A percentile compares a stretch with the other conserved stretches of the same genome.
These are phyloP conservation scores for Trypethelium eluteriae DNA, from an alignment of 495 filamentous ascomycete species.

Conservation along the genomic window DNA sequence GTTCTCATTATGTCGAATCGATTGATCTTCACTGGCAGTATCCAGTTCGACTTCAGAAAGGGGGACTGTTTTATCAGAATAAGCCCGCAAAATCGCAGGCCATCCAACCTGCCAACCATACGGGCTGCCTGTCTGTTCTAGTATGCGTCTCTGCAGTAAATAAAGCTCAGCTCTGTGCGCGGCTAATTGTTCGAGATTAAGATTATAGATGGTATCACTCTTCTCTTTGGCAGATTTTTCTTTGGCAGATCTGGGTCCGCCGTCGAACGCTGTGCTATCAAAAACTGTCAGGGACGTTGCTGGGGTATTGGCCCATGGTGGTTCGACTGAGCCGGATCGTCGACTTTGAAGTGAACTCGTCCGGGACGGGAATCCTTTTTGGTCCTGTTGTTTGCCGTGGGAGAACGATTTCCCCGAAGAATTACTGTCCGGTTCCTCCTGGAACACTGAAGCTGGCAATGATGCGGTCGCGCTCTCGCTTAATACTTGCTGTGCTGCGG, in stretches of 20 bases:
- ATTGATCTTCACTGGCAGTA: conserved; percentile 6
- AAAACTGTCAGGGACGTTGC: conserved; percentile 8
- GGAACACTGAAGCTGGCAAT: conserved; percentile 17
- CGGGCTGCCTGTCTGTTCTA: conserved; percentile 65
- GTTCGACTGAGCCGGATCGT: conserved; percentile 1
- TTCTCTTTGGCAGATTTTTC: conserved; percentile 17
- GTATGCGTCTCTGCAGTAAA: conserved; percentile 65
- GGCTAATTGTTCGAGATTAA: conserved; percentile 55
- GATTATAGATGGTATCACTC: conserved; percentile 18
- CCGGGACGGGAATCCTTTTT: conserved; percentile 39
- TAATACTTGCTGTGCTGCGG: conserved; percentile 67
- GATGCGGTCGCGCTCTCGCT: conserved; percentile 58
- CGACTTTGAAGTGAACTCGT: conserved; percentile 29
- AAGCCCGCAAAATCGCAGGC: conserved; percentile 43
- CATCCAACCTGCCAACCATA: conserved; percentile 73
- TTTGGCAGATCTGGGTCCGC: conserved; percentile 20
- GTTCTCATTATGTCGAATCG: not conserved
- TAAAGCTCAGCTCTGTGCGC: conserved; percentile 72
- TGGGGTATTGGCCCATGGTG: not conserved
- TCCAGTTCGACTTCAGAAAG: conserved; percentile 22
- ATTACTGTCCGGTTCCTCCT: conserved; percentile 1
- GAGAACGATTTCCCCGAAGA: conserved; percentile 47
- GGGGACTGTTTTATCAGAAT: not conserved
- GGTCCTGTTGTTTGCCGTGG: conserved; percentile 18
- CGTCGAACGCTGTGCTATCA: conserved; percentile 7